Evolutionary conservation across 2,329 filamentous ascomycete genomes (phyloP).

Genomic region (Cryphonectria japonica): DNA sequence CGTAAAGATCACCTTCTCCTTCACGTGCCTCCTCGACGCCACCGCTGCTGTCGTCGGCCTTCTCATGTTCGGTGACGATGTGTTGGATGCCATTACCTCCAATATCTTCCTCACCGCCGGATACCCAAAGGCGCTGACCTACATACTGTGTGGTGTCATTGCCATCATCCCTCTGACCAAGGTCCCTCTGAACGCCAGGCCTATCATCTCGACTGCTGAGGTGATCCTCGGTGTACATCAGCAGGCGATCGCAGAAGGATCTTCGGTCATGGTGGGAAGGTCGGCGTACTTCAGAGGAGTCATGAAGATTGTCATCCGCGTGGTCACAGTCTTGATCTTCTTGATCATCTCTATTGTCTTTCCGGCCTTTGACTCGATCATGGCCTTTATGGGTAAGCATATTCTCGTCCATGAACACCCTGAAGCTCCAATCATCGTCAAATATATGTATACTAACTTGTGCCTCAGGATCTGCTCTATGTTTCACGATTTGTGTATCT

Average conservation of each 20-base stretch:
- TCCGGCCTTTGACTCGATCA: slow-evolving; percentile 86
- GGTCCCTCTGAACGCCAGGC: slow-evolving; percentile 86
- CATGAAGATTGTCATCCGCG: slow-evolving; percentile 63
- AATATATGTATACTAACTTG: neutral
- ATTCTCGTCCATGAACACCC: neutral
- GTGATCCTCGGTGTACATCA: slow-evolving; percentile 74
- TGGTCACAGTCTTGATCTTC: slow-evolving; percentile 71
- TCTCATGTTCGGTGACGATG: slow-evolving; percentile 92
- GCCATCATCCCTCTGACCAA: slow-evolving; percentile 95
- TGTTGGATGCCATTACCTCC: slow-evolving; percentile 85
- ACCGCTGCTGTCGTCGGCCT: slow-evolving; percentile 82
- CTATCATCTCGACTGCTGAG: slow-evolving; percentile 85
- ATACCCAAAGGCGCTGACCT: slow-evolving; percentile 74
- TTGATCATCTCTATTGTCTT: slow-evolving; percentile 71
- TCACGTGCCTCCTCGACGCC: slow-evolving; percentile 82
- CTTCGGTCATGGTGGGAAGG: slow-evolving; percentile 54
- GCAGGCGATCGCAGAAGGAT: slow-evolving; percentile 46
- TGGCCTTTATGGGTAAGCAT: slow-evolving; percentile 72
- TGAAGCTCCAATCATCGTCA: neutral
- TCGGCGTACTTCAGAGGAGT: slow-evolving; percentile 61
- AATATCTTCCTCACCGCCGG: slow-evolving; percentile 78
- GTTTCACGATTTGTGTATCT: slow-evolving; percentile 93
- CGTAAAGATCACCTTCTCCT: slow-evolving; percentile 79
- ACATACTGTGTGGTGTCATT: slow-evolving; percentile 83
- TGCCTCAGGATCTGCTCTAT: slow-evolving; percentile 70